Evolutionary conservation across 2,329 filamentous ascomycete genomes (phyloP), one percentile per base, ranked within the genome.

Genomic region (Fusarium nanum): DNA sequence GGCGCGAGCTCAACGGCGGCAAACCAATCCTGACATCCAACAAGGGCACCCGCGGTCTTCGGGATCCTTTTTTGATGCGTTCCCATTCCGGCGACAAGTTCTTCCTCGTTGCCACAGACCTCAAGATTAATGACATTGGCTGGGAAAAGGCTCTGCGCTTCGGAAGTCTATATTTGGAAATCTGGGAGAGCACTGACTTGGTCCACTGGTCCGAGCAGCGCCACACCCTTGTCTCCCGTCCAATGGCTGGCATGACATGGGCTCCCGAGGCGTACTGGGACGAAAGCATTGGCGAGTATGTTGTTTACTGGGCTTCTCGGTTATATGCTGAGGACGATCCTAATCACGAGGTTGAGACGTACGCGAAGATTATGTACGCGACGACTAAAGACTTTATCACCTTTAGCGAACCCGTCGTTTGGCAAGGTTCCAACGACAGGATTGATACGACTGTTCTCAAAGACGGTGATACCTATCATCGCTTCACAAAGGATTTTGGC

Each of bases 151-250:
- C 56, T 7, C 34, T 48, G 9, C 14, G 60, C 12, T 37, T 48
- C 25, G 60, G 60, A 27, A 63, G 60, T 40, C 48, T 52, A 13
- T 53, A 67, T 60, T 79, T 87, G 5, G 83, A 86, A 66, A 78
- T 87, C 22, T 87, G 85, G 85, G 84, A 87, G 71, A 84, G 83
- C 1, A 77, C 76, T 13, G 83, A 87, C 63, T 78, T 87, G 5
- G 77, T 83, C 44, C 83, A 73, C 25, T 87, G 85, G 84, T 84
- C 83, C 4, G 78, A 77, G 27, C 85, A 87, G 68, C 80, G 84
- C 16, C 83, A 85, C 42, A 76, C 85, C 22, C 76, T 81, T 7
- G 83, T 87, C 0, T 85, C 84, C 1, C 83, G 83, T 0, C 67
- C 77, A 3, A 83, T 78, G 0, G 85, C 84, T 1, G 85, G 84